phyloP scores from a whole-genome alignment of 768 basidiomycete species.

The Pleurotus djamor region DNA sequence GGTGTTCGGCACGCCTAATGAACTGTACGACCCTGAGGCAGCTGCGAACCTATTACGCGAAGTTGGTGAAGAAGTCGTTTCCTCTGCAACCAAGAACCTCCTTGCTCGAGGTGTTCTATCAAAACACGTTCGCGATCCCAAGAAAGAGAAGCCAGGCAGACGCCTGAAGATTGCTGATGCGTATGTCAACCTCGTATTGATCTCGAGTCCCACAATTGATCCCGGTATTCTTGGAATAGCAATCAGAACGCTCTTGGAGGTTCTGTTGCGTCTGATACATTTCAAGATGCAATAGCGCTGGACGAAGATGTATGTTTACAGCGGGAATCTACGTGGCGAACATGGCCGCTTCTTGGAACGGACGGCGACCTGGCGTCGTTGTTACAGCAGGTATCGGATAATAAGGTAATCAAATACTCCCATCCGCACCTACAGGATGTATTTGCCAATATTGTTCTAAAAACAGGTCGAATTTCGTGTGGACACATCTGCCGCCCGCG shows the following conservation, averaged over 20 bases:
- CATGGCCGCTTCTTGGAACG: conserved; percentile 78
- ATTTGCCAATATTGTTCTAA: conserved; percentile 1
- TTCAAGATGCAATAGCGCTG: conserved; percentile 66
- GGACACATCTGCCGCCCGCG: conserved; percentile 60
- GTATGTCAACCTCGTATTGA: conserved; percentile 26
- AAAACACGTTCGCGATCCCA: conserved; percentile 60
- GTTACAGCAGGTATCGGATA: conserved; percentile 79
- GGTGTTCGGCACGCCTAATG: conserved; percentile 71
- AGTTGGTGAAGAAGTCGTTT: conserved; percentile 55
- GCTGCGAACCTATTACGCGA: conserved; percentile 57
- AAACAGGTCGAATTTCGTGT: conserved; percentile 69
- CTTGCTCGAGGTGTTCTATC: conserved; percentile 65
- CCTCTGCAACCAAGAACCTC: conserved; percentile 56
- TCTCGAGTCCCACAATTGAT: not conserved
- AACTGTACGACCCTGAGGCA: conserved; percentile 59
- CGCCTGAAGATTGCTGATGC: conserved; percentile 74
- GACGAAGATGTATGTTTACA: conserved; percentile 49
- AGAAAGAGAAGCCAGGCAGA: conserved; percentile 68
- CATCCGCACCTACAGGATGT: not conserved
- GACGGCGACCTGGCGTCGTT: conserved; percentile 82
- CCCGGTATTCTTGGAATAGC: conserved; percentile 27
- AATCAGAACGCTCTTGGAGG: conserved; percentile 72
- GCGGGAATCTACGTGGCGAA: conserved; percentile 54
- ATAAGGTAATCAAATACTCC: conserved; percentile 45
- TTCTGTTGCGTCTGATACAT: conserved; percentile 57